A percentile compares a stretch with the other conserved stretches of the same genome.
These are phyloP conservation scores for Fonsecaea multimorphosa DNA, from an alignment of 2,329 filamentous ascomycete species.

Conservation along the genomic window DNA sequence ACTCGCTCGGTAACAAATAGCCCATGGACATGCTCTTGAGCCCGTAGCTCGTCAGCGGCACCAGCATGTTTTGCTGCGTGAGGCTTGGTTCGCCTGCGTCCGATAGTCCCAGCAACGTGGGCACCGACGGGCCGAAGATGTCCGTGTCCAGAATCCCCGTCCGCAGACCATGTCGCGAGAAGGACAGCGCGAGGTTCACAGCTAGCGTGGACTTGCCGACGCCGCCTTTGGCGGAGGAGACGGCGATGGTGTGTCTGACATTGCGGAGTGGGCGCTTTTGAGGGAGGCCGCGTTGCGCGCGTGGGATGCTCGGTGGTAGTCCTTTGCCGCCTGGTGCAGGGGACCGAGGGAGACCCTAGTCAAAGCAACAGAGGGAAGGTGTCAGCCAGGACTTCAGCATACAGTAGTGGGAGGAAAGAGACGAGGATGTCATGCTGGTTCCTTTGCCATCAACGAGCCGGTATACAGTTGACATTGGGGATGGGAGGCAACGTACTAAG, in stretches of 20 bases:
- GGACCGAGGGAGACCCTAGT: constrained; percentile 76
- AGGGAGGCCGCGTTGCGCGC: constrained; percentile 80
- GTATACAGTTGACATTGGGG: neutral
- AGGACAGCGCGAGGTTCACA: constrained; percentile 83
- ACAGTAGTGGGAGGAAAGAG: neutral
- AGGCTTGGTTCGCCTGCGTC: constrained; percentile 36
- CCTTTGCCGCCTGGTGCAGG: constrained; percentile 47
- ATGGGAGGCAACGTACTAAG: constrained; percentile 60
- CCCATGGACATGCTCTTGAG: constrained; percentile 99
- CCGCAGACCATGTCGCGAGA: constrained; percentile 79
- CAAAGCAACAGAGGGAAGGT: neutral
- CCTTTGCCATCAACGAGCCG: too few relatives aligned
- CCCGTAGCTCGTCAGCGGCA: constrained; percentile 92
- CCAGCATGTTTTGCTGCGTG: constrained; percentile 67
- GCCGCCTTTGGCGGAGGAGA: constrained; percentile 96
- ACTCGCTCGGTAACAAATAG: constrained; percentile 74
- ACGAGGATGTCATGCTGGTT: neutral
- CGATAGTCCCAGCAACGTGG: constrained; percentile 81
- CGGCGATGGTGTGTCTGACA: constrained; percentile 91
- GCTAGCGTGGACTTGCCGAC: constrained; percentile 96
- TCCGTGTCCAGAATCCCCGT: constrained; percentile 92
- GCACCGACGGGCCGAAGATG: constrained; percentile 94
- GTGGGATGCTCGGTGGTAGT: constrained; percentile 67
- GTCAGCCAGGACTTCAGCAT: neutral
- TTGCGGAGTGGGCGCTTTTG: constrained; percentile 79